Conservation (phyloP, 768 basidiomycete genomes). For the Xerocomus potaroensis region DNA sequence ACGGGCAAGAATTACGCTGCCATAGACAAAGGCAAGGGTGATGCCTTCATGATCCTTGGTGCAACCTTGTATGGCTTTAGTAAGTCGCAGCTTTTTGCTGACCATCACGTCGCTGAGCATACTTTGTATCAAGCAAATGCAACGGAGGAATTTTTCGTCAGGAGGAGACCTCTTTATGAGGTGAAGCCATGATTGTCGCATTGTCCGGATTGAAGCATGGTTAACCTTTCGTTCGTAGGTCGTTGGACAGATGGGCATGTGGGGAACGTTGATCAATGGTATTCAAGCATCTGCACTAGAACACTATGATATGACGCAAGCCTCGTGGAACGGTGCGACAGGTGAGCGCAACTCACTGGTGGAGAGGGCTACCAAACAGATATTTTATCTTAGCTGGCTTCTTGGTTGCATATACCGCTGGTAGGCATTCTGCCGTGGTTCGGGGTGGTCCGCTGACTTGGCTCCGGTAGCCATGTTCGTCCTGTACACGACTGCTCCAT, state of each 20-base stretch:
- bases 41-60: constrained; percentile 82
- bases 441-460: neutral
- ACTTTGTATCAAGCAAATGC: constrained; percentile 58
- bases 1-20: constrained; percentile 75
- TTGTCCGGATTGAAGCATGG: neutral
- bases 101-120: neutral
- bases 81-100: constrained; percentile 34
- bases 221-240: constrained; percentile 38
- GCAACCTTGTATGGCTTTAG: constrained; percentile 86
- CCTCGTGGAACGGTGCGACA: constrained; percentile 69
- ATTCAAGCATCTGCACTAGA: constrained; percentile 75
- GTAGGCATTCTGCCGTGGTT: constrained; percentile 17
- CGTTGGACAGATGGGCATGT: constrained; percentile 83
- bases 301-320: constrained; percentile 58
- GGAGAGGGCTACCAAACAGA: neutral
- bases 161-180: constrained; percentile 76
- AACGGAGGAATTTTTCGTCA: constrained; percentile 84
- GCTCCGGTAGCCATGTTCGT: constrained; percentile 66
- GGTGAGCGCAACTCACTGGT: constrained; percentile 46
- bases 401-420: constrained; percentile 46
- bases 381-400: constrained; percentile 41
- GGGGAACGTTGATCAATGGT: constrained; percentile 75
- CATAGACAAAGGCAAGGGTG: constrained; percentile 65
- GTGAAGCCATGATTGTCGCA: constrained; percentile 24
- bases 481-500: constrained; percentile 80